These are phyloP conservation scores for Colletotrichum aenigma DNA, from an alignment of 2,329 filamentous ascomycete genomes.

Conservation along the genomic window DNA sequence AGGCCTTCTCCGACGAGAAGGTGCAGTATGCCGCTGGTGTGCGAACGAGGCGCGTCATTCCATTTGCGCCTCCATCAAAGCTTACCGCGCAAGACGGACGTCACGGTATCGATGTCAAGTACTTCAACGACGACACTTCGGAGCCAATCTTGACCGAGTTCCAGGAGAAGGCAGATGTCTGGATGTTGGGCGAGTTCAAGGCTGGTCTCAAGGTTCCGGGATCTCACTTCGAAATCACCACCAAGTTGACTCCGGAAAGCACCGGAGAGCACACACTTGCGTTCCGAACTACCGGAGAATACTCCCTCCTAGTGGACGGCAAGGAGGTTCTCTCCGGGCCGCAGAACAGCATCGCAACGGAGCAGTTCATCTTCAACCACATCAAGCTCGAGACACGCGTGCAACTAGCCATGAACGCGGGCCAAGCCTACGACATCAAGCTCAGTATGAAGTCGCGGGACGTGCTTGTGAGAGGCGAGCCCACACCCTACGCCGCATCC, in stretches of 20 bases:
- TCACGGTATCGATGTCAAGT: conserved; percentile 15
- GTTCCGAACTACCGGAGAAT: conserved; percentile 15
- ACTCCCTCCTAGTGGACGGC: conserved; percentile 15
- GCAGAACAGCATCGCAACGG: conserved; percentile 13
- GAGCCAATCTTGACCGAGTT: conserved; percentile 15
- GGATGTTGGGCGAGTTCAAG: conserved; percentile 25
- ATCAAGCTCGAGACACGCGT: conserved; percentile 19
- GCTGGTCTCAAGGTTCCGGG: conserved; percentile 14
- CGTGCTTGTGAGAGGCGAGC: conserved; percentile 7
- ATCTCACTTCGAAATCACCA: conserved; percentile 17
- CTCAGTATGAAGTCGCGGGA: conserved; percentile 13
- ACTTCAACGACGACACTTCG: conserved; percentile 16
- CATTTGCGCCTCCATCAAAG: neutral
- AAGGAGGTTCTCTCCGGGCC: conserved; percentile 12
- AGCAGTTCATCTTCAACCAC: conserved; percentile 25
- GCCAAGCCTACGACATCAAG: conserved; percentile 10
- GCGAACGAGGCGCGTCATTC: conserved; percentile 16
- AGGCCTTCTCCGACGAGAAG: neutral
- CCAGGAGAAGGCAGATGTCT: conserved; percentile 20
- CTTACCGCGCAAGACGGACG: conserved; percentile 12
- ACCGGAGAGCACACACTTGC: conserved; percentile 20
- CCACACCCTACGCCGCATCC: conserved; percentile 11
- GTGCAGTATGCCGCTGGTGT: conserved; percentile 4
- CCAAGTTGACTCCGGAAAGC: conserved; percentile 10
- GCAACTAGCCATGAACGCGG: conserved; percentile 9